These are phyloP conservation scores for Yamadazyma sp. DNA, from an alignment of 1,139 yeast genomes.

Conservation along the genomic window DNA sequence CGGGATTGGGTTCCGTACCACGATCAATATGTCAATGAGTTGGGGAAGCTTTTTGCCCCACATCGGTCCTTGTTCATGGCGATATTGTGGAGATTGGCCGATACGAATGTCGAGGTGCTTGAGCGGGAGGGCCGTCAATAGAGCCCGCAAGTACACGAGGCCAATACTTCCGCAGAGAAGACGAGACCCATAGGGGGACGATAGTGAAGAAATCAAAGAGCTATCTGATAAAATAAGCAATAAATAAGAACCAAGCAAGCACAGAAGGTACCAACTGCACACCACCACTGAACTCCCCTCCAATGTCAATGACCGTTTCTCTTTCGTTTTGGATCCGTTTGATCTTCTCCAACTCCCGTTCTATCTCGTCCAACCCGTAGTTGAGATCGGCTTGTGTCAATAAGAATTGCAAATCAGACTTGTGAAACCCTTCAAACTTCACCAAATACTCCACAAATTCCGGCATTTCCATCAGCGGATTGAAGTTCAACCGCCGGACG, in stretches of 20 bases:
- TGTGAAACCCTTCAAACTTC: slow-evolving; percentile 29
- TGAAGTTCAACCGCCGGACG: slow-evolving; percentile 1
- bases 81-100: slow-evolving; percentile 69
- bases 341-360: slow-evolving; percentile 34
- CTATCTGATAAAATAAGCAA: slow-evolving; percentile 6
- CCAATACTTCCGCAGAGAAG: too few species aligned
- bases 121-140: too few species aligned
- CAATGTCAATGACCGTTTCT: slow-evolving; percentile 28
- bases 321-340: slow-evolving; percentile 18
- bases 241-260: not conserved
- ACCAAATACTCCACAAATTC: slow-evolving; percentile 31
- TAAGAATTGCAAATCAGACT: slow-evolving; percentile 29
- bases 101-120: slow-evolving; percentile 56
- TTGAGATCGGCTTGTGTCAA: slow-evolving; percentile 23
- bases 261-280: not conserved
- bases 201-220: too few species aligned
- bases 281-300: slow-evolving; percentile 26
- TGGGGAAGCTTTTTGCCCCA: slow-evolving; percentile 64
- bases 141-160: too few species aligned
- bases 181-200: too few species aligned
- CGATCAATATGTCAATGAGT: slow-evolving; percentile 54
- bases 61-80: slow-evolving; percentile 69
- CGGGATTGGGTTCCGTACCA: slow-evolving; percentile 62
- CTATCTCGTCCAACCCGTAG: slow-evolving; percentile 40
- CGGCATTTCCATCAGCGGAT: slow-evolving; percentile 19